Evolutionary conservation across 2,329 filamentous ascomycete genomes (phyloP), one percentile per base, ranked within the genome.

Genomic region (Alternaria longipes): DNA sequence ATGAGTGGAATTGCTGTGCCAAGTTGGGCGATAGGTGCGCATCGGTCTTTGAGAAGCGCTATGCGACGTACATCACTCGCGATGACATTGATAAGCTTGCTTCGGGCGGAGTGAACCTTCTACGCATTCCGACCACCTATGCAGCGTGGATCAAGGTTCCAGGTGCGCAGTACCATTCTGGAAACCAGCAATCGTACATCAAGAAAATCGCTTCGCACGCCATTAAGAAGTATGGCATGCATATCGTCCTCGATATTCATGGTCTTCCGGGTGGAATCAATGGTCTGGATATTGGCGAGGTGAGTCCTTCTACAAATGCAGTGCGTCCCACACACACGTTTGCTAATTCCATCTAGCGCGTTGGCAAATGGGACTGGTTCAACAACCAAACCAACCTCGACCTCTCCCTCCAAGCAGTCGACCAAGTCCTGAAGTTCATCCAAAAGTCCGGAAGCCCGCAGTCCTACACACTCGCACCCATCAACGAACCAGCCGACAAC

Each of bases 401-500:
- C 44, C 77, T 74, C 42, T 78, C 74, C 0, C 72, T 72, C 54
- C 47, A 71, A 42, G 76, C 72, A 4, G 68, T 79, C 38, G 74
- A 78, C 22, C 64, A 65, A 3, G 69, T 76, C 2, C 58, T 80
- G 11, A 56, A 57, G 28, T 81, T 74, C 60, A 74, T 81, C 44
- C 55, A 73, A 42, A 53, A 51, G 8, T 74, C 72, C 5, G 72
- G 70, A 18, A 67, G 63, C n/a, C 66, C 69, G 7, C 66, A 77
- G 50, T 69, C 68, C 8, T 80, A 74, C 64, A 78, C 76, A 18
- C 63, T 81, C 47, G 71, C 70, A 5, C 76, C 78, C 4, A 74
- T 81, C 65, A 81, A 81, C 64, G 78, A 81, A 54, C 67, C 78
- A 1, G 69, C 63, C 20, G 79, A 80, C 66, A 78, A 64, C 36